Percentiles rank a stretch among this genome's conserved stretches.
Evolutionary conservation across 805 yeast genomes (phyloP).

Genomic region (Candida caryicola): DNA sequence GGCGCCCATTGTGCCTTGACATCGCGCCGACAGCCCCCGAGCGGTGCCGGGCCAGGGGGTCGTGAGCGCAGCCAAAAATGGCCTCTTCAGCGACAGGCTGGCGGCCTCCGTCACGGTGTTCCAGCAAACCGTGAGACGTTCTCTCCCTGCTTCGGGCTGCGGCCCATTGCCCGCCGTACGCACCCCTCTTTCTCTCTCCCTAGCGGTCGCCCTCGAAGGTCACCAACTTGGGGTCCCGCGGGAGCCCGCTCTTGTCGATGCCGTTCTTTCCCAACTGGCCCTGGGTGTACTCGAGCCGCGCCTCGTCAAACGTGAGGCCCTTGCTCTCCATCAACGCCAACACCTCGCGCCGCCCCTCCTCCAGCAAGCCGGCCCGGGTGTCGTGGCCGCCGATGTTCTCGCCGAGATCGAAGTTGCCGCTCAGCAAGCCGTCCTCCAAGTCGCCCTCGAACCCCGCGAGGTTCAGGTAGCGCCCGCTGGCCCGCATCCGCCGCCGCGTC

Average conservation of each 20-base stretch:
- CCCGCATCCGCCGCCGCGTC: conserved; percentile 21
- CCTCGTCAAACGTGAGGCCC: conserved; percentile 62
- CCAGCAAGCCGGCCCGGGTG: conserved; percentile 60
- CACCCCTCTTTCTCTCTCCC: too few relatives aligned
- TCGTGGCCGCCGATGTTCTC: conserved; percentile 47
- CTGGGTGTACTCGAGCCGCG: conserved; percentile 54
- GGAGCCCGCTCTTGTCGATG: conserved; percentile 18
- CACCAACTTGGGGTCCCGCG: conserved; percentile 19
- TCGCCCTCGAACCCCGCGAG: conserved; percentile 38
- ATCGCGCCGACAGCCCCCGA: too few relatives aligned
- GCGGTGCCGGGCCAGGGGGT: too few relatives aligned
- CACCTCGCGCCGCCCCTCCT: conserved; percentile 49
- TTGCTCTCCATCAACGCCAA: conserved; percentile 51
- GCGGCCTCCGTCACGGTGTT: too few relatives aligned
- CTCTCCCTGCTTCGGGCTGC: too few relatives aligned
- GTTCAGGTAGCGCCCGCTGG: conserved; percentile 26
- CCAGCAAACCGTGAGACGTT: too few relatives aligned
- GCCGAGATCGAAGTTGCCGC: conserved; percentile 54
- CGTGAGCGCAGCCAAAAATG: too few relatives aligned
- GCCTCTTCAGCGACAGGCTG: too few relatives aligned
- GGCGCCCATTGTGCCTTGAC: too few relatives aligned
- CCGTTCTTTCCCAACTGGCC: conserved; percentile 35
- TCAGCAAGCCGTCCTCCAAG: conserved; percentile 52
- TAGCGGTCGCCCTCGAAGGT: conserved; percentile 15
- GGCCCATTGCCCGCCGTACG: too few relatives aligned